Base-by-base conservation (phyloP, 495 filamentous ascomycete genomes). In the Neurospora cerealis region DNA sequence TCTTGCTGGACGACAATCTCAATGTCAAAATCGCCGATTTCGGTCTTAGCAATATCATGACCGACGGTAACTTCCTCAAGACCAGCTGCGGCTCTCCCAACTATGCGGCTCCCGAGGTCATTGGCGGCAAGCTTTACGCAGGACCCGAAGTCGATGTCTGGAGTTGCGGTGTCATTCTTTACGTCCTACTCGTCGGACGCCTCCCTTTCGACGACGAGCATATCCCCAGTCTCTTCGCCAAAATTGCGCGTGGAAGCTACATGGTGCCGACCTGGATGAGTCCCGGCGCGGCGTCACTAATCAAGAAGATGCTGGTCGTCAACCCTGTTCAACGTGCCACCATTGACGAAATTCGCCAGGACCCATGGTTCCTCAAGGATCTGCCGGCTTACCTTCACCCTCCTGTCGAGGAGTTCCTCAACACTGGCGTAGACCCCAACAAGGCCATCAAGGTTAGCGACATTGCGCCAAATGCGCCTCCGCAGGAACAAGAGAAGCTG, bases 21-120 rank as follows among this genome's bases (percentile, higher is more conserved):
- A 97, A 98, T 79, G 96, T 99, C 78, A 99, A 99, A 85, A 98
- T 99, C 81, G 96, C 96, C 71, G 96, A 99, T 84, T 99, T 99
- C 77, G 96, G 96, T 71, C 85, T 99, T 71, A 98, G 95, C 84
- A 99, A 99, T 79, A 98, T 99, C 82, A 98, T 99, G 95, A 98
- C 96, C 10, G 96, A 99, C 78, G 96, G 96, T 10, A 99, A 98
- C 79, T 99, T 99, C 81, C 88, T 99, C 77, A 98, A 97, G 84
- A 99, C 96, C 0, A 97, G 94, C 83, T 99, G 96, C 80, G 96
- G 96, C 71, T 97, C 94, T 77, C 96, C 96, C 21, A 99, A 99
- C 81, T 99, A 99, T 81, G 96, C 96, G 24, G 96, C 96, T 5
- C 96, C 96, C 3, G 96, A 99, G 81, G 96, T 99, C 74, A 99